These are phyloP conservation scores for Urochloa ruziziensis DNA, from an alignment of 176 grass and related monocot genomes.

Conservation along the genomic window DNA sequence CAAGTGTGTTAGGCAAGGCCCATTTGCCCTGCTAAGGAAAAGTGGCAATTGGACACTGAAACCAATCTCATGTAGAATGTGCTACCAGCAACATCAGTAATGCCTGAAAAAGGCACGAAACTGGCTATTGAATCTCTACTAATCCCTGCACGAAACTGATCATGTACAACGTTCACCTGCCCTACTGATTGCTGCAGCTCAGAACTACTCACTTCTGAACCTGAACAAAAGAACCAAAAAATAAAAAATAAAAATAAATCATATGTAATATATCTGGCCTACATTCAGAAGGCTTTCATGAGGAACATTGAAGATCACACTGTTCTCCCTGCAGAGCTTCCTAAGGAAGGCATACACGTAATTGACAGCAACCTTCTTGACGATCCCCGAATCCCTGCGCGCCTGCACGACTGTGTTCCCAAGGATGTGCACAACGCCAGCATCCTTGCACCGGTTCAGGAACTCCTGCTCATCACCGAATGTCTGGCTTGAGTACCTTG, in stretches of 20 bases:
- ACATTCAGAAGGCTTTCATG: constrained; percentile 78
- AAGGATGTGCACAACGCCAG: constrained; percentile 66
- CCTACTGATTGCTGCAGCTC: constrained; percentile 3
- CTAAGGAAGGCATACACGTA: constrained; percentile 68
- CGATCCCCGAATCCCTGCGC: constrained; percentile 46
- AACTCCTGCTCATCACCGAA: constrained; percentile 51
- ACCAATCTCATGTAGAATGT: not conserved
- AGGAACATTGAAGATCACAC: constrained; percentile 78
- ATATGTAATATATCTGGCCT: constrained; percentile 84
- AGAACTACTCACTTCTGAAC: constrained; percentile 22
- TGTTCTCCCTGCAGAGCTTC: constrained; percentile 71
- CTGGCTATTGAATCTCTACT: constrained; percentile 16
- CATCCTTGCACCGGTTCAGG: constrained; percentile 70
- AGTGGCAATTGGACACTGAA: not conserved
- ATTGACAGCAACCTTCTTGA: constrained; percentile 66
- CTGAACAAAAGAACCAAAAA: not conserved
- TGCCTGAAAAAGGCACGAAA: not conserved
- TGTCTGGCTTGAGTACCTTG: constrained; percentile 47
- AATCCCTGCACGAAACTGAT: no score
- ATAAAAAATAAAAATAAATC: constrained; percentile 2
- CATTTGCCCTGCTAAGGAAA: not conserved
- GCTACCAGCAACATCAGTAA: not conserved
- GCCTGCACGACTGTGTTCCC: constrained; percentile 63
- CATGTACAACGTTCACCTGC: constrained; percentile 44
- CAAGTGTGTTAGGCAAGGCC: not conserved